Evolutionary conservation across 1,284 basidiomycete species (phyloP).

Genomic region (Ceraceosorus guamensis): DNA sequence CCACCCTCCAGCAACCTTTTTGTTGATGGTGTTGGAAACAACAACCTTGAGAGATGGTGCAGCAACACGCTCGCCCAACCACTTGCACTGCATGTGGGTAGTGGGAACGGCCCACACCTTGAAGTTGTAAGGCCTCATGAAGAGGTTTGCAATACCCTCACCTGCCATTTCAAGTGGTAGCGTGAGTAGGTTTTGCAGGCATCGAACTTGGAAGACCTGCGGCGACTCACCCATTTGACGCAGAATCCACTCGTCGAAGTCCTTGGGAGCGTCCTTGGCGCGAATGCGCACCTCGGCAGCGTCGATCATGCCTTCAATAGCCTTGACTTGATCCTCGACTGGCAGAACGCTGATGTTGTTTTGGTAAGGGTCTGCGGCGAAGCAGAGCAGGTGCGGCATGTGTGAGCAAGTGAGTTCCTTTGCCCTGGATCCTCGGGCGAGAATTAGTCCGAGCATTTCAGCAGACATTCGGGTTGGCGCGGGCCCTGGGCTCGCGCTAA

Average conservation of each 20-base stretch:
- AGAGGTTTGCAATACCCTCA: conserved; percentile 53
- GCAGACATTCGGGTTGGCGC: too few relatives aligned
- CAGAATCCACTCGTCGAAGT: conserved; percentile 54
- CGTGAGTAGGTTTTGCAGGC: background rate
- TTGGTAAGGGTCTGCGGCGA: conserved; percentile 45
- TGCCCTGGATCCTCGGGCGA: too few relatives aligned
- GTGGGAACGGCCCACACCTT: conserved; percentile 56
- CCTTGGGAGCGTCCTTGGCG: conserved; percentile 48
- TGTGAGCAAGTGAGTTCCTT: background rate
- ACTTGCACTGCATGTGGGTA: conserved; percentile 55
- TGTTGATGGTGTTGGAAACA: conserved; percentile 54
- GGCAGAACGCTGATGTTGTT: conserved; percentile 55
- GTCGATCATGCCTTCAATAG: conserved; percentile 55
- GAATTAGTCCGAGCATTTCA: too few relatives aligned
- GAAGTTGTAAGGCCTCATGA: conserved; percentile 57
- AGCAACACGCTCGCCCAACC: conserved; percentile 56
- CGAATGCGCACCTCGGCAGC: conserved; percentile 46
- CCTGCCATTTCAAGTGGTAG: conserved; percentile 6
- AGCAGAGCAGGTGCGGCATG: background rate
- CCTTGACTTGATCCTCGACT: conserved; percentile 52
- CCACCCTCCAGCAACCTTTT: conserved; percentile 55
- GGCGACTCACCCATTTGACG: conserved; percentile 50
- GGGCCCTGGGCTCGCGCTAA: too few relatives aligned
- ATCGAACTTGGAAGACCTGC: background rate
- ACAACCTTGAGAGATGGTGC: conserved; percentile 54